phyloP scores from a whole-genome alignment of 108 stramenopile species.

The Cyclotella atomus region DNA sequence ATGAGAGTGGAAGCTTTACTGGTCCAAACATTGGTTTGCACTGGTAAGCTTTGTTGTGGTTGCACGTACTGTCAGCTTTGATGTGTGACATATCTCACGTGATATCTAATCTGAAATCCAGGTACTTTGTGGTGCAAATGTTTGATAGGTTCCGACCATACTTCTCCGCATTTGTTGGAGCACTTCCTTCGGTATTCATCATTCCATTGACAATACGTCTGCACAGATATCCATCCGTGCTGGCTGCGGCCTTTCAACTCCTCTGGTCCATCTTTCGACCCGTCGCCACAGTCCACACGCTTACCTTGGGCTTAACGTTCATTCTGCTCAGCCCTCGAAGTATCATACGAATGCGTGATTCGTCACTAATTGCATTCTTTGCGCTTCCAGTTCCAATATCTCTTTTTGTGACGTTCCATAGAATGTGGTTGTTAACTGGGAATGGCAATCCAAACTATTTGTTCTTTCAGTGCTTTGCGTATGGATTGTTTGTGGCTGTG shows the following conservation, averaged over 20 bases:
- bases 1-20: slow-evolving; percentile 49
- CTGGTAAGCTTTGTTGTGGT: slow-evolving; percentile 49
- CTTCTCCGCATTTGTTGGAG: slow-evolving; percentile 56
- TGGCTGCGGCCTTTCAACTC: slow-evolving; percentile 62
- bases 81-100: background rate
- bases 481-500: slow-evolving; percentile 64
- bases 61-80: background rate
- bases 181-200: slow-evolving; percentile 60
- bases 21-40: slow-evolving; percentile 73
- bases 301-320: slow-evolving; percentile 60
- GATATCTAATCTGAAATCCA: too few species aligned
- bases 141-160: slow-evolving; percentile 79
- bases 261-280: slow-evolving; percentile 68
- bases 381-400: slow-evolving; percentile 65
- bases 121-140: slow-evolving; percentile 78
- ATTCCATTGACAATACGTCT: slow-evolving; percentile 70
- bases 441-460: slow-evolving; percentile 87
- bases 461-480: slow-evolving; percentile 85
- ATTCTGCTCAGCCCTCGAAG: slow-evolving; percentile 60
- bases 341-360: slow-evolving; percentile 60
- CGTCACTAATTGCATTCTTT: slow-evolving; percentile 58
- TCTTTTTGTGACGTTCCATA: slow-evolving; percentile 67
- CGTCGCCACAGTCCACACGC: slow-evolving; percentile 62
- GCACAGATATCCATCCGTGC: slow-evolving; percentile 61
- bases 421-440: slow-evolving; percentile 81